Evolutionary conservation across 345 rosid species (phyloP), one percentile per base, ranked within the genome.

Genomic region (Rhodamnia argentea): DNA sequence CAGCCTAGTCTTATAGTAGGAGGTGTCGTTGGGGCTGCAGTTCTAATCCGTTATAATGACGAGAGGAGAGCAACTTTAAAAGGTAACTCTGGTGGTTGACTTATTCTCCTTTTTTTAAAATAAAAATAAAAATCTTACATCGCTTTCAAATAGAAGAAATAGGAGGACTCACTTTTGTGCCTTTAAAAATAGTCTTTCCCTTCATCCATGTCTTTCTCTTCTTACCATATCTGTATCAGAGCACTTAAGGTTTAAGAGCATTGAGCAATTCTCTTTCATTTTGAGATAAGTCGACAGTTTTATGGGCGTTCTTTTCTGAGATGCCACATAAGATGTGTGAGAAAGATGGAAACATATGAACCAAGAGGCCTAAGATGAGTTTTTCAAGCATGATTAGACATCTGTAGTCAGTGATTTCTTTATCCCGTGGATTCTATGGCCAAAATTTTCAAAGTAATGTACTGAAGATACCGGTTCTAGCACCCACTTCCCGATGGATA

Each of bases 1-100:
- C 92, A 97, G 99, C 98, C 98, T 52, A 88, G 90, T 86, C 88
- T 89, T 85, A 29, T 84, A 7, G 32, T 93, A 26, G 90, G 94
- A 64, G 96, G 95, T 55, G 92, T 96, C 85, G 87, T 86, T 56
- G 99, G 99, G 59, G 59, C 94, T 29, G 87, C 90, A n/a, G 9
- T 91, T 83, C 86, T 92, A 58, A 50, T 96, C 86, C 98, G 91
- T 90, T 94, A 90, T 74, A 96, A 97, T 88, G 99, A 95, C 8
- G 95, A 97, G 91, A 92, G 95, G 86, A 94, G 99, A 92, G 93
- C 90, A 40, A 58, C 92, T 88, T 88, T 87, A 0, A 93, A 88
- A 92, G 99, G 98, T 97, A 90, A 44, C 58, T 87, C 60, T 76
- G 12, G 13, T 40, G 74, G 7, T 62, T 84, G 57, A 37, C 51